Conservation (phyloP, 352 stramenopile species). For the Phytophthora chlamydospora region DNA sequence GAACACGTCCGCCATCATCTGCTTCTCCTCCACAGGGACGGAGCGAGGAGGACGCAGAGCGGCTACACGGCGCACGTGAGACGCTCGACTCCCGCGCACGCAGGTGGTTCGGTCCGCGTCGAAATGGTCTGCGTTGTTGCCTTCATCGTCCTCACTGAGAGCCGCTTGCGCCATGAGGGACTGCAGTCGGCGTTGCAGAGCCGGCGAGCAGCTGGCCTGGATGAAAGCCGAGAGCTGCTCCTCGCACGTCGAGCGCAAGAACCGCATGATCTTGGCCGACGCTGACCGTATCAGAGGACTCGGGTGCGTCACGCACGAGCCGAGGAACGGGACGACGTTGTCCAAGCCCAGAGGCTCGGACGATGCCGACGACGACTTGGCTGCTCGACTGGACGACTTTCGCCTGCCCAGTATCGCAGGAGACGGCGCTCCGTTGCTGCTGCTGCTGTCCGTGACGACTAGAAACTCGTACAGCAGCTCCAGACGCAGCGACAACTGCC, state of each 20-base stretch:
- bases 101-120: conserved; percentile 57
- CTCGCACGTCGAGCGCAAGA: conserved; percentile 36
- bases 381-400: conserved; percentile 5
- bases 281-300: conserved; percentile 51
- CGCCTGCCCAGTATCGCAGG: conserved; percentile 17
- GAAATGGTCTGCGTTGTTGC: conserved; percentile 64
- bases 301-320: conserved; percentile 62
- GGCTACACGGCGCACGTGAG: conserved; percentile 74
- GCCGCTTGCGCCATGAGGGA: conserved; percentile 40
- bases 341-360: conserved; percentile 59
- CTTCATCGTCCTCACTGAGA: conserved; percentile 39
- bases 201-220: conserved; percentile 58
- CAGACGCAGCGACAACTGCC: conserved; percentile 66
- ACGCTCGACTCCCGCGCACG: conserved; percentile 72
- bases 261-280: conserved; percentile 52
- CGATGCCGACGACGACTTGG: conserved; percentile 15
- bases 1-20: conserved; percentile 66
- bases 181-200: conserved; percentile 63
- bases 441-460: conserved; percentile 26
- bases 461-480: conserved; percentile 69
- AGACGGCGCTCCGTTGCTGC: conserved; percentile 20
- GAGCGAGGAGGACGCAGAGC: conserved; percentile 69
- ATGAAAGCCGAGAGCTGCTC: conserved; percentile 59
- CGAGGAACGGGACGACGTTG: conserved; percentile 78
- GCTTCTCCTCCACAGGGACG: conserved; percentile 70